Base-by-base conservation (phyloP, 2,329 filamentous ascomycete species). In the Ceratocystis colombiana region DNA sequence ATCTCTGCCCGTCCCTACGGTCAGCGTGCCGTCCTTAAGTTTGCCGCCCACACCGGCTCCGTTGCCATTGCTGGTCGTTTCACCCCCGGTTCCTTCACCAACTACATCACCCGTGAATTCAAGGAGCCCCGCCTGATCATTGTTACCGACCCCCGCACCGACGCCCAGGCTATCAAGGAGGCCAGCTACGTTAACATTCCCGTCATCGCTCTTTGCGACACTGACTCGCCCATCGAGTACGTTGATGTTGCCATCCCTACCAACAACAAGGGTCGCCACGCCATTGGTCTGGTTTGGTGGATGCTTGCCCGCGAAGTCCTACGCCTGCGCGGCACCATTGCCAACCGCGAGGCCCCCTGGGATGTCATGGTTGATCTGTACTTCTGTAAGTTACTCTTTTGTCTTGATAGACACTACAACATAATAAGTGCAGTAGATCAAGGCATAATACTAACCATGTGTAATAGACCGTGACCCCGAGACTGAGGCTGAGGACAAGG, bases 91-190 rank as follows among this genome's bases (percentile, higher is more conserved):
- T 96, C 93, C 81, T 99, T 99, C 88, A 99, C 94, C 86, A 99
- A 99, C 88, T 99, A 99, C 89, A 99, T 99, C 88, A 99, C 95
- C 80, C 93, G 94, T 77, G 97, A 94, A 72, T 99, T 99, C 91
- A 96, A 96, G 88, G 94, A 99, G 85, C 94, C 94, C 77, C 95
- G 95, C 80, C 86, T 99, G 77, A 97, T 99, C 81, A 87, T 99
- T 79, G 94, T 99, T 76, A 99, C 94, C 82, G 94, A 99, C 80
- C 94, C 94, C 75, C 93, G 95, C 82, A 99, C 95, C 84, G 94
- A 99, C 76, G 90, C 94, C 78, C 94, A 99, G 87, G 94, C 94
- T 77, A 99, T 99, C 88, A 97, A 96, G 88, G 94, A 99, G 85
- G 94, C 95, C 78, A 94, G 88, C 77, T 99, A 99, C 82, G 94